Evolutionary conservation across 2,329 filamentous ascomycete genomes (phyloP), one percentile per base, ranked within the genome.

Genomic region (Thermothelomyces thermophilus): DNA sequence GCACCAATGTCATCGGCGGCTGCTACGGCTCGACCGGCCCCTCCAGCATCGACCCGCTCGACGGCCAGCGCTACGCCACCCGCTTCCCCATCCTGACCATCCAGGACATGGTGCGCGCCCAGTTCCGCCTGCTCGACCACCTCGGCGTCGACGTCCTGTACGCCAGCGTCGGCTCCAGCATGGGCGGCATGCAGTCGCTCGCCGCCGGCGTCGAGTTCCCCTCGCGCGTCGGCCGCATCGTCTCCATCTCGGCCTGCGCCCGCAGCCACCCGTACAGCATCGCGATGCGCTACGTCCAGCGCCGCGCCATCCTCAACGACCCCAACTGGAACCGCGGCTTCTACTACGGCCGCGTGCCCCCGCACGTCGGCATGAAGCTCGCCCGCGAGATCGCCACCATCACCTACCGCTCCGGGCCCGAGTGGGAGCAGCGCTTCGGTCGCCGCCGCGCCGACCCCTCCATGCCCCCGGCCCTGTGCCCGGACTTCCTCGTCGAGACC

Each of bases 291-390:
- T 93, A 98, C 69, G 95, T 91, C 0, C 93, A 98, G 69, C 83
- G 93, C 24, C 93, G 97, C 71, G 93, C 96, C 1, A 78, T 98
- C 41, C 97, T 98, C 90, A 96, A 96, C 86, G 93, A 98, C 62
- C 90, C 90, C 2, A 90, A 95, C 63, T 98, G 93, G 93, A 87
- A 88, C 59, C 82, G 93, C 31, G 93, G 93, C 2, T 95, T 91
- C 71, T 97, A 97, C 73, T 95, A 95, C 65, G 85, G 84, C 62
- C 73, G 75, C 36, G 82, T 98, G 6, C 93, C 93, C 2, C 93
- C 93, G 0, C 93, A 98, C 63, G 84, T 87, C 0, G 93, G 93
- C 43, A 97, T 98, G 91, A 98, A 98, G 70, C 83, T 98, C 6
- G 91, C 93, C 0, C 84, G 93, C 52, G 88, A 98, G 70, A 98